Evolutionary conservation across 371 early-diverging fungal species (phyloP), one percentile per base, ranked within the genome.

Genomic region (Phascolomyces articulosus): DNA sequence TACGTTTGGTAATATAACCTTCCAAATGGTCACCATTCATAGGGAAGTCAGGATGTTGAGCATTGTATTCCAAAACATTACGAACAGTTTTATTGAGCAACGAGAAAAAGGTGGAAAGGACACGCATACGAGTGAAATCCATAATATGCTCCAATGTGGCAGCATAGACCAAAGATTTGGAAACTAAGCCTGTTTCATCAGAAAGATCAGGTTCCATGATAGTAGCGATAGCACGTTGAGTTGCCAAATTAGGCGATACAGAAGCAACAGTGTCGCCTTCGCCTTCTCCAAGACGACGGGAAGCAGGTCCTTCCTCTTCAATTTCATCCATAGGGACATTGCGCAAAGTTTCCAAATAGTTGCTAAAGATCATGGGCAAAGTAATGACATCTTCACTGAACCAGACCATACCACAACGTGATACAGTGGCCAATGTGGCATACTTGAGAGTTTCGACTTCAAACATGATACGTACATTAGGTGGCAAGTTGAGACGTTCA

Each of bases 331-430:
- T 86, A 2, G 92, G 87, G 23, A 89, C 87, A 38, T 77, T 78
- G 31, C 89, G 87, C 11, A 98, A 82, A 0, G 87, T 89, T 20
- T 90, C 88, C 44, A 99, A 83, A 72, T 97, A 98, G 71, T 95
- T 82, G 65, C 84, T 70, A 71, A 89, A 88, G 49, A 95, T 76
- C 95, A 97, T 96, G 2, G 85, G 80, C 44, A 91, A 75, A 2
- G 88, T 88, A 48, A 98, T 92, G 1, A 97, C 91, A 66, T 95
- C 94, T 62, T 93, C 93, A 68, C 94, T 93, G 78, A 98, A 97
- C 97, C 98, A 98, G 27, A 99, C 96, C 97, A 99, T 98, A 78
- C 99, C 99, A 80, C 99, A 98, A 57, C 99, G 95, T 84, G 94
- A 93, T 31, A 99, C 96, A 0, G 99, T 99, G 51, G 99, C 99